These are phyloP conservation scores for Obelidium mucronatum DNA, from an alignment of 192 early-diverging fungal species.

Conservation along the genomic window DNA sequence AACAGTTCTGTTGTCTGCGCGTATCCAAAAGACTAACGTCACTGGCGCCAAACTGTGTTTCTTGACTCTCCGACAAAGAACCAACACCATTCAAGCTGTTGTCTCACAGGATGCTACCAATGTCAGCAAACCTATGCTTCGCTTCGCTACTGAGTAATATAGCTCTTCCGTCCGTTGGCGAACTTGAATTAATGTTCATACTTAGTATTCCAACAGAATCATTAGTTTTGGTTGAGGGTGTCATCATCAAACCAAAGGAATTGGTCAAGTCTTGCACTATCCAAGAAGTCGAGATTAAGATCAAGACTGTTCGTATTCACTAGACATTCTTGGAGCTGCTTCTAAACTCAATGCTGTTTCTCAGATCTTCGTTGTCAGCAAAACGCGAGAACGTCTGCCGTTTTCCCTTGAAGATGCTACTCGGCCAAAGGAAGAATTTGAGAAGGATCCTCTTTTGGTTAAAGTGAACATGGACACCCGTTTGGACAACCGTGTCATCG, in stretches of 20 bases:
- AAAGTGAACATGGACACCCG: slow-evolving; percentile 90
- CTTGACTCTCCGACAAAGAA: slow-evolving; percentile 86
- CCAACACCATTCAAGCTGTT: slow-evolving; percentile 90
- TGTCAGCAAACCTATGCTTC: slow-evolving; percentile 96
- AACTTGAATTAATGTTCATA: not conserved
- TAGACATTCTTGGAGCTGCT: slow-evolving; percentile 2
- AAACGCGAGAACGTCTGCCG: slow-evolving; percentile 82
- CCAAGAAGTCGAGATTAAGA: slow-evolving; percentile 88
- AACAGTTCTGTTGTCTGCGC: slow-evolving; percentile 83
- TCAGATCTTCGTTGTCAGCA: slow-evolving; percentile 60
- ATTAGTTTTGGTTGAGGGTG: slow-evolving; percentile 86
- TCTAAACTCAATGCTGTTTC: slow-evolving; percentile 39
- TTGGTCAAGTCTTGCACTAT: slow-evolving; percentile 93
- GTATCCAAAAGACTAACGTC: slow-evolving; percentile 88
- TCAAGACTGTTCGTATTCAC: slow-evolving; percentile 66
- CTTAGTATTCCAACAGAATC: slow-evolving; percentile 84
- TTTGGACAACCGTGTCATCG: slow-evolving; percentile 93
- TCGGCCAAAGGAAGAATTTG: slow-evolving; percentile 81
- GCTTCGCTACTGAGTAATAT: slow-evolving; percentile 81
- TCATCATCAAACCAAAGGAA: slow-evolving; percentile 78
- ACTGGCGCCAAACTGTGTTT: slow-evolving; percentile 90
- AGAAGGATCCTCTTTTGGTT: slow-evolving; percentile 71
- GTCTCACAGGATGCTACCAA: slow-evolving; percentile 70
- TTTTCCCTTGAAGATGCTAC: slow-evolving; percentile 93
- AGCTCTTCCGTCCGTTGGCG: not conserved